Percentiles rank a stretch among this genome's conserved stretches.
phyloP scores from a whole-genome alignment of 345 rosid genomes.

The Boechera divaricarpa region DNA sequence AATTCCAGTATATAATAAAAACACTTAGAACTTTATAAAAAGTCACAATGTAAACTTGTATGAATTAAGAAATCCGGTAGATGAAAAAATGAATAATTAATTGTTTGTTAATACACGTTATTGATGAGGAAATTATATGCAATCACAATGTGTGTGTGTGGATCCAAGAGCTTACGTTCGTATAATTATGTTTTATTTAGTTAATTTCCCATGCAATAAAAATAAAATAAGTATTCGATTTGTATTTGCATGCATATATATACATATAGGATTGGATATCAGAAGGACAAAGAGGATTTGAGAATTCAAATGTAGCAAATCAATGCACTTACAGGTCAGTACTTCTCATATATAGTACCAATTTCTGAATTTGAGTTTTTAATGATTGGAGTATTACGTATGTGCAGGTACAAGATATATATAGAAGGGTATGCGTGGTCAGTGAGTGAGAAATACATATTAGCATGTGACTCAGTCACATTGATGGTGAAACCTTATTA shows the following conservation, averaged over 20 bases:
- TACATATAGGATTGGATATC: slow-evolving; percentile 80
- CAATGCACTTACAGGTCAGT: slow-evolving; percentile 77
- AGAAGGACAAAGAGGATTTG: slow-evolving; percentile 71
- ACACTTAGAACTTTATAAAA: no score
- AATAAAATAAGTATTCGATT: background rate
- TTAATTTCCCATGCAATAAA: background rate
- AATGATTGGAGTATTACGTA: background rate
- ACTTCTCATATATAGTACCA: slow-evolving; percentile 8
- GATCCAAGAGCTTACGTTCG: no score
- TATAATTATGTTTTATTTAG: no score
- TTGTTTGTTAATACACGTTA: no score
- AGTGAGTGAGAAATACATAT: slow-evolving; percentile 50
- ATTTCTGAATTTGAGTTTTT: background rate
- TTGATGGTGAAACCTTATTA: slow-evolving; percentile 47
- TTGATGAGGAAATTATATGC: no score
- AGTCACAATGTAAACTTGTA: background rate
- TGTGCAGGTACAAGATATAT: slow-evolving; percentile 72
- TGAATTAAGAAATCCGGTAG: background rate
- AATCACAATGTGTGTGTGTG: no score
- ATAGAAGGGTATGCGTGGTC: slow-evolving; percentile 71
- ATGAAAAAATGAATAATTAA: background rate
- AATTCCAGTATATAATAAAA: no score
- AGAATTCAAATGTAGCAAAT: slow-evolving; percentile 69
- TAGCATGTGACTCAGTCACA: slow-evolving; percentile 48
- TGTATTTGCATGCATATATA: slow-evolving; percentile 3